Evolutionary conservation across 441 rosid species (phyloP).

Genomic region (Iberis amara): DNA sequence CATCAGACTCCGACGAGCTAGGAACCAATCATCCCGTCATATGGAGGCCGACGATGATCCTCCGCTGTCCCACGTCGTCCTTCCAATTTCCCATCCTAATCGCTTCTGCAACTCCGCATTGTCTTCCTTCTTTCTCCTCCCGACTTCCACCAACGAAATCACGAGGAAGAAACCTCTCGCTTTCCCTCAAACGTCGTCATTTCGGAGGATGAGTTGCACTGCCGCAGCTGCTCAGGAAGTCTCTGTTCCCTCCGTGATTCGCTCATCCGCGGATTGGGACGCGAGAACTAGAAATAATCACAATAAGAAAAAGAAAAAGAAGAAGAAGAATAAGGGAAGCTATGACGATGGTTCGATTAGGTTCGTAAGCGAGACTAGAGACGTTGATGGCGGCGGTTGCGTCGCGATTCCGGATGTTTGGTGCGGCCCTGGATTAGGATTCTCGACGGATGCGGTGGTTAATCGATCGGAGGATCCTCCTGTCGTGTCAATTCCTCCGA

Average conservation of each 20-base stretch:
- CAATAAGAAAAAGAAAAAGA: slow-evolving; percentile 35
- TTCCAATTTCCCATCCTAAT: slow-evolving; percentile 23
- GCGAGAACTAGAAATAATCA: slow-evolving; percentile 43
- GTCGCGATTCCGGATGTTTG: slow-evolving; percentile 36
- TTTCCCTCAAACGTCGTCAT: slow-evolving; percentile 40
- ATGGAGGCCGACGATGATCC: slow-evolving; percentile 26
- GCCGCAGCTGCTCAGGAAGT: slow-evolving; percentile 68
- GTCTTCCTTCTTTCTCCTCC: slow-evolving; percentile 38
- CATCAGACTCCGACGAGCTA: slow-evolving; percentile 48
- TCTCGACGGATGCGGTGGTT: slow-evolving; percentile 48
- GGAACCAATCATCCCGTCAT: slow-evolving; percentile 32
- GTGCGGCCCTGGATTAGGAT: slow-evolving; percentile 82
- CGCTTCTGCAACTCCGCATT: slow-evolving; percentile 37
- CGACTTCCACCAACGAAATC: slow-evolving; percentile 32
- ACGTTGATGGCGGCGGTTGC: slow-evolving; percentile 36
- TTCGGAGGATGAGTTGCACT: slow-evolving; percentile 70
- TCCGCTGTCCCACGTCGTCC: slow-evolving; percentile 29
- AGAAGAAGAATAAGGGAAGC: slow-evolving; percentile 28
- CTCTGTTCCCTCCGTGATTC: slow-evolving; percentile 68
- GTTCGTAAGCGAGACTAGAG: slow-evolving; percentile 22
- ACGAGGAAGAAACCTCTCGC: slow-evolving; percentile 47
- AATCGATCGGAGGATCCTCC: slow-evolving; percentile 21
- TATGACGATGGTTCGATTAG: slow-evolving; percentile 22
- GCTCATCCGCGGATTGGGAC: slow-evolving; percentile 71
- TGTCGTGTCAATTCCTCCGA: slow-evolving; percentile 38